Evolutionary conservation across 805 yeast species (phyloP), one percentile per base, ranked within the genome.

Genomic region (Candida gorgasii): DNA sequence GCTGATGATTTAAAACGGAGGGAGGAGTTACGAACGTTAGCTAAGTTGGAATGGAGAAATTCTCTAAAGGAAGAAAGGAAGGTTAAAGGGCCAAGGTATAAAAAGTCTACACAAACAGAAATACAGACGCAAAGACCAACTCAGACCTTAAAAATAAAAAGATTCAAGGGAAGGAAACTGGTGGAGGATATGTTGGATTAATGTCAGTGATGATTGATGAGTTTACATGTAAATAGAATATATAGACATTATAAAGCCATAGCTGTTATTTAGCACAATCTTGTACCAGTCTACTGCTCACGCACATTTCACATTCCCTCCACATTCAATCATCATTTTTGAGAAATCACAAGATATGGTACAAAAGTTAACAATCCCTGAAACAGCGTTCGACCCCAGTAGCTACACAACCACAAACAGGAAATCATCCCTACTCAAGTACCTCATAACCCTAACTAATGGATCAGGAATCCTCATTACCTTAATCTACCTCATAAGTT

Each of bases 1-100:
- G 74, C 68, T 29, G 72, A 61, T 4, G 60, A 54, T 20, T 57
- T 74, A 13, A 61, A 68, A 23, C 62, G 63, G 13, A 72, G 92
- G 48, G 84, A 87, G 81, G 60, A 58, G 33, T 52, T 48, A 38
- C 39, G 55, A 29, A 59, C 22, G n/a, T 8, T 26, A 15, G 11
- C 6, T 3, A 40, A 33, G 18, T 6, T 28, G 20, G 22, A 40
- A 29, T 31, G 42, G 37, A 29, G 29, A 29, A 8, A 29, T 12
- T 18, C 9, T 18, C 3, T 18, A 11, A 31, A 31, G 14, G 8
- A 18, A 4, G 4, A 18, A 31, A 18, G 15, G n/a, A 29, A 16
- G 20, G 20, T 12, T 4, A 29, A 29, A 16, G 20, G 20, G 15
- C 19, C 33, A 7, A 29, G 12, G 20, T 29, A 11, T 9, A 16